Evolutionary conservation across 371 early-diverging fungal genomes (phyloP), one percentile per base, ranked within the genome.

Genomic region (Nematocida displodere): DNA sequence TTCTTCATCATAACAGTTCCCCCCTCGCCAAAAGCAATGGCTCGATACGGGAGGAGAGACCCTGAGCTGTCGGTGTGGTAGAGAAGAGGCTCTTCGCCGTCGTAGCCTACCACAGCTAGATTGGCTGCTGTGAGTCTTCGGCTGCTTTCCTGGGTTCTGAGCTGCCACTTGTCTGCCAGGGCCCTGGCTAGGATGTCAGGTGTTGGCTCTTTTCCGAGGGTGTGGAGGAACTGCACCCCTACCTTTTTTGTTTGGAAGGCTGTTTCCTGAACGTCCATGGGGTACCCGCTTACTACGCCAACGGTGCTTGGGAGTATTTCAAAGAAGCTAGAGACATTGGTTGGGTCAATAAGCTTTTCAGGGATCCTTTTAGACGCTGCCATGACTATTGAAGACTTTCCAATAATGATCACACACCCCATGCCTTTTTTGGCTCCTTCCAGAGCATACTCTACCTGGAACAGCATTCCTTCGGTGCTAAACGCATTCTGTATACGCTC

Each of bases 391-490:
- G 48, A 61, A 49, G 63, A 42, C 28, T 59, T 78, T 1, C 75
- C 59, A 17, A 49, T 56, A 24, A 80, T 28, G n/a, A 79, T 61
- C n/a, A 81, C 78, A 26, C 78, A 46, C 33, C 82, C 80, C 52
- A 78, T 48, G 1, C 71, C 62, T 28, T 79, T 79, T 26, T 79
- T 77, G 31, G 82, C 78, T 26, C 81, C 84, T 53, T 82, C 82
- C n/a, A 84, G 44, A 1, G 77, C 84, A 64, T 84, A 84, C 64
- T 84, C 83, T 13, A 84, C 76, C 50, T 82, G 82, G 34, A 68
- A 54, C 2, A 84, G 55, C 34, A 71, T 80, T 36, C 84, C 84
- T 49, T 84, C 82, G 17, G 55, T 63, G 48, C 79, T 80, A 52
- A 84, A 84, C 33, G 80, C 75, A 62, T 79, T 80, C 53, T 80